Evolutionary conservation across 768 basidiomycete species (phyloP), one percentile per base, ranked within the genome.

Genomic region (Gloeophyllum trabeum): DNA sequence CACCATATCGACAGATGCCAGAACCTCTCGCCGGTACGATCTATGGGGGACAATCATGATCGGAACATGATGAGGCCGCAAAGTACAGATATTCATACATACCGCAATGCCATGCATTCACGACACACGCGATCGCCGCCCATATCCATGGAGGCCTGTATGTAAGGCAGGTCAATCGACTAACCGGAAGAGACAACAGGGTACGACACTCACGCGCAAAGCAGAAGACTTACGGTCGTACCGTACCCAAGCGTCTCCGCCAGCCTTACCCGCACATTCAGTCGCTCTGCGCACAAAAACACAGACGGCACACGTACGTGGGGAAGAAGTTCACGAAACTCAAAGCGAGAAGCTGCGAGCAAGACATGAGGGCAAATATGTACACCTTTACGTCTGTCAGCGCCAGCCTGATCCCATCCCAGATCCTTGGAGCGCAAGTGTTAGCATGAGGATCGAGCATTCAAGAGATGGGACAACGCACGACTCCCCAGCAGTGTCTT

Each of bases 291-390:
- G 28, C 28, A 32, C 10, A 10, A 16, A 32, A 10, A 16, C n/a
- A 32, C 10, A 10, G 28, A 10, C 28, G 16, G 16, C 28, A 10
- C 10, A 16, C 28, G 16, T 32, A 49, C 1, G 87, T 84, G 4
- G 82, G 85, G 62, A 89, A 89, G 58, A 79, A 87, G 5, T 76
- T 79, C 54, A 84, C 81, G 67, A 89, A 89, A 4, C 76, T 79
- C 22, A 87, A 51, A 5, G 80, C 74, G 28, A 81, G 59, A 25
- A 75, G 70, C 61, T 76, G 68, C 49, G 68, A 69, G 13, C 73
- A 73, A 43, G 84, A 56, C 2, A 79, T 68, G 22, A 86, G 42
- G n/a, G 81, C 69, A 34, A 93, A 66, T 73, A 74, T 84, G 81
- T 86, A 91, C 26, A 92, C 84, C 57, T 80, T 84, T 80, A 79